Base-by-base conservation (phyloP, 73 alveolate species). In the Tetrahymena thermophila region DNA sequence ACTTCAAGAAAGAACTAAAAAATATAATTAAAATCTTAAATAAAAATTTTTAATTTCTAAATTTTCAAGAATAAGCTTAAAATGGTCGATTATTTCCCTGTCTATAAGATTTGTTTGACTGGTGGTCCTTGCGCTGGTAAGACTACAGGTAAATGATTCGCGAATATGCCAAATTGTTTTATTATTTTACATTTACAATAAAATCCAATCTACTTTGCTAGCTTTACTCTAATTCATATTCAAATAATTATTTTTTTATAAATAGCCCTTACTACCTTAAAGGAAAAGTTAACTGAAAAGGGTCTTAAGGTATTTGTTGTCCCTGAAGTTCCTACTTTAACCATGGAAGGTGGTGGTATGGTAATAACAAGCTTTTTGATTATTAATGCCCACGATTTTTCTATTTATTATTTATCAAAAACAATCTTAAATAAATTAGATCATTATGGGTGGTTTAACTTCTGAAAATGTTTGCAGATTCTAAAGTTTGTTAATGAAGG, bases 91-190 rank as follows among this genome's bases (percentile, higher is more conserved):
- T n/a, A 19, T n/a, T 71, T 71, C 89, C 89, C 89, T 71, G n/a
- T 71, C 89, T 71, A 71, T 71, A 71, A 71, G 57, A 94, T 97
- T 42, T 96, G 97, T n/a, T 37, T 97, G n/a, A 97, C 99, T 17
- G 99, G 99, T 28, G 99, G 99, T n/a, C 99, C 99, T 23, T 97
- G 99, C 94, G 99, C 98, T 31, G 99, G 99, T 31, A 97, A 97
- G 84, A 97, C 99, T 2, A 97, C 98, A 23, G 98, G 98, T 14
- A 43, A 71, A 25, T 71, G 37, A 71, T 71, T 71, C 89, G n/a
- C 1, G 17, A 7, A 23, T 71, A 71, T 28, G 1, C 13, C 3
- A 71, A 50, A 50, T 50, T 8, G 9, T 50, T 50, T 50, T 0
- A 1, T 50, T 50, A 50, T 21, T 19, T 19, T 19, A 21, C 57